phyloP scores from a whole-genome alignment of 331 rosid genomes.

The Malus hybrid region DNA sequence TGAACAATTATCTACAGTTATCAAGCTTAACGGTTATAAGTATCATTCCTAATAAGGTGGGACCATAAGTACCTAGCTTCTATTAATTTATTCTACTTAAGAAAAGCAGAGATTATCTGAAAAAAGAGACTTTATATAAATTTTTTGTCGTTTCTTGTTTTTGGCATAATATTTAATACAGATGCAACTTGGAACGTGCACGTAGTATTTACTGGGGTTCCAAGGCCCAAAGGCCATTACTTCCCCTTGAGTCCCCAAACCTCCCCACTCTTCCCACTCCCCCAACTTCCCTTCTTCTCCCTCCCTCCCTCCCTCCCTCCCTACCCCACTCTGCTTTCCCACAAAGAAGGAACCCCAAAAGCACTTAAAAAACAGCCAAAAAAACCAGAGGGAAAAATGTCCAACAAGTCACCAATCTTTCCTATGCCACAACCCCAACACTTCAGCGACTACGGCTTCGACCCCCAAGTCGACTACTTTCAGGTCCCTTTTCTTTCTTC shows the following conservation, averaged over 20 bases:
- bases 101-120: too few relatives aligned
- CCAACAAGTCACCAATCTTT: slow-evolving; percentile 71
- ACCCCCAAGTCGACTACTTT: slow-evolving; percentile 82
- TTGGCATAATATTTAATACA: too few relatives aligned
- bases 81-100: too few relatives aligned
- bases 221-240: slow-evolving; percentile 22
- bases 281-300: background rate
- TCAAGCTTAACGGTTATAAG: too few relatives aligned
- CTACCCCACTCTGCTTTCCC: background rate
- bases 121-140: too few relatives aligned
- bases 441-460: slow-evolving; percentile 93
- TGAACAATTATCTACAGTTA: too few relatives aligned
- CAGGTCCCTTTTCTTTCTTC: slow-evolving; percentile 35
- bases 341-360: background rate
- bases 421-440: slow-evolving; percentile 84
- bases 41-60: too few relatives aligned
- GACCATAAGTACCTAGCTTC: too few relatives aligned
- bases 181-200: slow-evolving; percentile 3
- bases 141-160: too few relatives aligned
- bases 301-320: background rate
- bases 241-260: slow-evolving; percentile 20
- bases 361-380: background rate
- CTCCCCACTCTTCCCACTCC: background rate
- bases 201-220: slow-evolving; percentile 30
- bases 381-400: slow-evolving; percentile 25